Base-by-base conservation (phyloP, 257 asterid genomes). In the Ballota nigra region DNA sequence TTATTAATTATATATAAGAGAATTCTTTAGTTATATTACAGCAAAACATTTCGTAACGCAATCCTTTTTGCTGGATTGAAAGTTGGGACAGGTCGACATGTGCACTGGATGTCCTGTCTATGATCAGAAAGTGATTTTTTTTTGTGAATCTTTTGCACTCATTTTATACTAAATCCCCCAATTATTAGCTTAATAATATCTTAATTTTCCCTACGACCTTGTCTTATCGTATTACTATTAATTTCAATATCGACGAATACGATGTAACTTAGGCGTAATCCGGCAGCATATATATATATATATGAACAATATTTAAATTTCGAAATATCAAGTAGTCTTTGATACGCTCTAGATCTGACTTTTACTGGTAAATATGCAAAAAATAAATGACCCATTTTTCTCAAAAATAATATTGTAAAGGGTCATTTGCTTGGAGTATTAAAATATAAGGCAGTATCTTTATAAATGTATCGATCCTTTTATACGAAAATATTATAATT, bases 31-130 rank as follows among this genome's bases (percentile, higher is more conserved):
- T n/a, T n/a, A 34, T 36, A 49, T 51, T 29, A 20, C 52, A 52
- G 56, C 68, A 65, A 70, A 70, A 66, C 76, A 79, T 70, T 79
- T 79, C 71, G 74, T 74, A 79, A 79, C 80, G 79, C 75, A 69
- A 82, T 75, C 81, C 45, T 63, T 69, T 68, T 68, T 64, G 79
- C 57, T 12, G 66, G 75, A 72, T 66, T 51, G 56, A 69, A 74
- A 72, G 80, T 49, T 67, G 26, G 72, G 79, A 82, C 80, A 82
- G 72, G 62, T 65, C 66, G 78, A 71, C 77, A 77, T 73, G 76
- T 77, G 74, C 76, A 66, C 34, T 56, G 18, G 29, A 68, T 78
- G 73, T 63, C 68, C 75, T 68, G 72, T 75, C 81, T 72, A 76
- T 34, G 62, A 66, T 77, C 59, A 52, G 23, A 72, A 63, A 69